phyloP scores from a whole-genome alignment of 140 eudicot genomes.

The Bidens hawaiensis region DNA sequence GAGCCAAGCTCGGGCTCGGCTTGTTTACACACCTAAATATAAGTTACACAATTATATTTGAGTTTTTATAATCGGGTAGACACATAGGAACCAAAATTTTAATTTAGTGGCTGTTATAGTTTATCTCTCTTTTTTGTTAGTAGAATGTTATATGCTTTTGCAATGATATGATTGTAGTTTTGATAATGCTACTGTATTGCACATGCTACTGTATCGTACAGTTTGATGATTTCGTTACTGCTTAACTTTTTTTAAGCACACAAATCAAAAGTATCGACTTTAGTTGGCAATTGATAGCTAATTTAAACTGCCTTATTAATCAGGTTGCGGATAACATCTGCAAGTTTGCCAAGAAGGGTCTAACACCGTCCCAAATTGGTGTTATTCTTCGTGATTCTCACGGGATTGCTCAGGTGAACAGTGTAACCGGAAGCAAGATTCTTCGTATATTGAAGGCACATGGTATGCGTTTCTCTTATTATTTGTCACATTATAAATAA shows the following conservation, averaged over 20 bases:
- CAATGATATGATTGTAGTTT: too few species aligned
- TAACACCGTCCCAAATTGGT: conserved; percentile 66
- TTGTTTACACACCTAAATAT: too few species aligned
- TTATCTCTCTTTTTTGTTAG: neutral
- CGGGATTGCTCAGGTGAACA: conserved; percentile 64
- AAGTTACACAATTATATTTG: too few species aligned
- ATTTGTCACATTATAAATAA: neutral
- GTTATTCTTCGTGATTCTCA: conserved; percentile 71
- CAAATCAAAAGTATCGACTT: neutral
- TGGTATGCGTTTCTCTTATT: conserved; percentile 17
- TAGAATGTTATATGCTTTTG: neutral
- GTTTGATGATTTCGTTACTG: too few species aligned
- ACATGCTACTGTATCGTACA: too few species aligned
- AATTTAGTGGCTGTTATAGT: neutral
- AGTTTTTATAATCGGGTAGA: neutral
- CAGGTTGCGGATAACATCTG: conserved; percentile 60
- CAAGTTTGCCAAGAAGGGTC: conserved; percentile 61
- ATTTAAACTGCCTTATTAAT: neutral
- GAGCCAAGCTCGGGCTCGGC: too few species aligned
- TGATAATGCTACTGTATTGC: neutral
- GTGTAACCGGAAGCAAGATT: conserved; percentile 64
- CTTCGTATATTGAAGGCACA: conserved; percentile 55
- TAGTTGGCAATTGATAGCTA: neutral
- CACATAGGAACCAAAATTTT: neutral
- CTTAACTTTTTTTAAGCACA: neutral